Conservation (phyloP, 306 rosid species). For the Delonix regia region DNA sequence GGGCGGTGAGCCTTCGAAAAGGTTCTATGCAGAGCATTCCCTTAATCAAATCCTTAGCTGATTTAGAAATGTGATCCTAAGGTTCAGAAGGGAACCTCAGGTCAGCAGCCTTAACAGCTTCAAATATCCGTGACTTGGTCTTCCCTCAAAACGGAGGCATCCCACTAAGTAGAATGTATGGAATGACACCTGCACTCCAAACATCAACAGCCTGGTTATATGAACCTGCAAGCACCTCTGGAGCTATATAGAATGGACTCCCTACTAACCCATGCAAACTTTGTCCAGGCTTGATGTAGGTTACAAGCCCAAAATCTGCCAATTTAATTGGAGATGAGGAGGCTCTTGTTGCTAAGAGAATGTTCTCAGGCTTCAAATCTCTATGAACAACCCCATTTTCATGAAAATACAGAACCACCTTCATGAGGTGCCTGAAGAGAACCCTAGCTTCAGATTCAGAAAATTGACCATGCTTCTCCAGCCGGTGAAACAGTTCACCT, state of each 20-base stretch:
- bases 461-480: slow-evolving; percentile 77
- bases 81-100: slow-evolving; percentile 68
- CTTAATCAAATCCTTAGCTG: slow-evolving; percentile 69
- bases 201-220: slow-evolving; percentile 89
- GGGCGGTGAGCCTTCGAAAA: slow-evolving; percentile 67
- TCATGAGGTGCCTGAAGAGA: slow-evolving; percentile 76
- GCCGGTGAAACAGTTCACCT: slow-evolving; percentile 77
- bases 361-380: slow-evolving; percentile 83
- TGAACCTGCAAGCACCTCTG: slow-evolving; percentile 80
- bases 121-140: slow-evolving; percentile 75
- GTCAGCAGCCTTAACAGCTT: slow-evolving; percentile 70
- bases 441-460: slow-evolving; percentile 70
- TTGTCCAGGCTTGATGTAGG: slow-evolving; percentile 80
- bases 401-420: slow-evolving; percentile 81
- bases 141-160: slow-evolving; percentile 90
- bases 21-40: slow-evolving; percentile 73
- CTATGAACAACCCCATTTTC: slow-evolving; percentile 85
- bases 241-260: slow-evolving; percentile 89
- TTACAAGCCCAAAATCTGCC: slow-evolving; percentile 89
- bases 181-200: slow-evolving; percentile 86
- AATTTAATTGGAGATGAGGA: slow-evolving; percentile 78
- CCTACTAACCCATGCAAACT: slow-evolving; percentile 84
- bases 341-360: slow-evolving; percentile 69
- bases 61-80: slow-evolving; percentile 66
- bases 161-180: slow-evolving; percentile 78